Percentiles rank a stretch among this genome's conserved stretches.
phyloP scores from a whole-genome alignment of 208 protist genomes.

The Trichomonas vaginalis region DNA sequence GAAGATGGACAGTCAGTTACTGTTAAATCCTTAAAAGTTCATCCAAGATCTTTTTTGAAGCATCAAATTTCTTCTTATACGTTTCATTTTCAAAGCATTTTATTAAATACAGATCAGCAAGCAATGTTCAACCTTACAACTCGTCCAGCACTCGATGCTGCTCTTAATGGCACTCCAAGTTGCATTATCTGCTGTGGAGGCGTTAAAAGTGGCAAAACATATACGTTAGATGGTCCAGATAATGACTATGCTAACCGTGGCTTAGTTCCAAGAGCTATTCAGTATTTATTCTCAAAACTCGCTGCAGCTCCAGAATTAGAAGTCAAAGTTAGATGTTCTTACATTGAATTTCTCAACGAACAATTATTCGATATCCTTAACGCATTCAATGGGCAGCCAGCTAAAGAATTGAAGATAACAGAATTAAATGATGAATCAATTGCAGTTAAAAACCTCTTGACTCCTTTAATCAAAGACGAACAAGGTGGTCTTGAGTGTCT shows the following conservation, averaged over 20 bases:
- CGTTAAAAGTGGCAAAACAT: not conserved
- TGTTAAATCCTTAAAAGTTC: not conserved
- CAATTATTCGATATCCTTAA: conserved; percentile 9
- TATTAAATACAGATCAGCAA: not conserved
- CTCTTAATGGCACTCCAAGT: not conserved
- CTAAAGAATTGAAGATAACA: not conserved
- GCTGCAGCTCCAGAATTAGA: not conserved
- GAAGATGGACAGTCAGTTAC: not conserved
- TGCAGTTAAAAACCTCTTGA: not conserved
- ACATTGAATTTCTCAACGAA: not conserved
- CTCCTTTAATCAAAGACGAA: not conserved
- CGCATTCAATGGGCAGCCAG: not conserved
- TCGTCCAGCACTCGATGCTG: not conserved
- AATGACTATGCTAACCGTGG: not conserved
- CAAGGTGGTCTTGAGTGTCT: not conserved
- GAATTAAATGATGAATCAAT: not conserved
- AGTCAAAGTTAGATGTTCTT: not conserved
- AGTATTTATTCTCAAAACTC: not conserved
- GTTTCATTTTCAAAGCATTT: not conserved
- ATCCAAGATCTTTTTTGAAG: not conserved
- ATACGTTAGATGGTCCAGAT: not conserved
- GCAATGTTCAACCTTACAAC: not conserved
- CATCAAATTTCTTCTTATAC: conserved; percentile 16
- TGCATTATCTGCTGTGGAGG: not conserved
- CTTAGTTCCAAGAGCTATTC: not conserved